phyloP scores from a whole-genome alignment of 106 monocot genomes.

The Platanthera guangdongensis region DNA sequence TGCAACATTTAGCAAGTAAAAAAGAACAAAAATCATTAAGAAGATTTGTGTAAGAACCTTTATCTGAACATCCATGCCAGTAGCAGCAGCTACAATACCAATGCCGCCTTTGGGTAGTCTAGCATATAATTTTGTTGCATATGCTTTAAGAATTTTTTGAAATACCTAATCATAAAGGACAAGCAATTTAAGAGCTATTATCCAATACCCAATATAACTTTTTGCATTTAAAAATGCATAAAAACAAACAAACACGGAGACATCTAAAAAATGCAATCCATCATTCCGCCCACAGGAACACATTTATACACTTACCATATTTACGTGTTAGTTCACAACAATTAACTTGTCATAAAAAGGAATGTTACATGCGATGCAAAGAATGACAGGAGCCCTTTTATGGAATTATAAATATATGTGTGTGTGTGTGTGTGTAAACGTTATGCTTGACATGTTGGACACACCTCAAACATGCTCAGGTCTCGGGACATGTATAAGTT shows the following conservation, averaged over 20 bases:
- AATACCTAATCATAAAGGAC: constrained; percentile 59
- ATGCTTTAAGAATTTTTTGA: constrained; percentile 90
- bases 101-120: constrained; percentile 91
- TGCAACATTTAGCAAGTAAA: constrained; percentile 1
- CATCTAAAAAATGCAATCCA: neutral
- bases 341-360: too few species aligned
- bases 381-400: too few species aligned
- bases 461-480: too few species aligned
- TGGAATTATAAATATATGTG: too few species aligned
- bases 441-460: too few species aligned
- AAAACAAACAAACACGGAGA: neutral
- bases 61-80: constrained; percentile 95
- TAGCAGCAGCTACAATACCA: constrained; percentile 95
- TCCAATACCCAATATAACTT: neutral
- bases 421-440: too few species aligned
- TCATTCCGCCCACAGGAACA: too few species aligned
- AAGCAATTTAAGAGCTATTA: neutral
- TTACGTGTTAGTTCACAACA: too few species aligned
- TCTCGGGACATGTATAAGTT: too few species aligned
- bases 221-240: neutral
- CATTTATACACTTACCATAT: too few species aligned
- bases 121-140: constrained; percentile 74
- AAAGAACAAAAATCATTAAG: constrained; percentile 5
- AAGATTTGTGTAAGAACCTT: constrained; percentile 40
- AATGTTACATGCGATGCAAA: too few species aligned